Conservation (phyloP, 1,284 basidiomycete species). For the Schizopora paradoxa region DNA sequence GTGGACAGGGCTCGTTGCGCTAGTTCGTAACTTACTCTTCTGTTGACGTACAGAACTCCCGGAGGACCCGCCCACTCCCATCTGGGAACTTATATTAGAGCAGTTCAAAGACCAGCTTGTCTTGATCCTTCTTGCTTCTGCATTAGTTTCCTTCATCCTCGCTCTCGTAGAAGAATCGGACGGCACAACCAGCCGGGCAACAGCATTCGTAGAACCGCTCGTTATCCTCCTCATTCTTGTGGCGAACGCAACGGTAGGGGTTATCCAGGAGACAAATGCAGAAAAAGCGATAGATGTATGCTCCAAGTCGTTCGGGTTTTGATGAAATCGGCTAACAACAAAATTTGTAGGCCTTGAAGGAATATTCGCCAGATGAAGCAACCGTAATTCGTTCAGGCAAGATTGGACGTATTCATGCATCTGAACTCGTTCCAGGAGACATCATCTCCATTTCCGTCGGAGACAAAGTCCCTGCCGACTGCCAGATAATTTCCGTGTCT, state of each 20-base stretch:
- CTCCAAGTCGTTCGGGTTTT: slow-evolving; percentile 19
- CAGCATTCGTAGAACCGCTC: slow-evolving; percentile 87
- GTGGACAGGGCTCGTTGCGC: slow-evolving; percentile 20
- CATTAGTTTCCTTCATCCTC: slow-evolving; percentile 84
- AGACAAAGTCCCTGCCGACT: slow-evolving; percentile 93
- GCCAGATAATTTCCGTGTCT: slow-evolving; percentile 80
- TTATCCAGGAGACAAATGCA: slow-evolving; percentile 91
- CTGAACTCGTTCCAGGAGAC: slow-evolving; percentile 90
- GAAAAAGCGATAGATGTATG: slow-evolving; percentile 93
- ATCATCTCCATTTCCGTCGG: slow-evolving; percentile 87
- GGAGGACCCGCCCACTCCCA: slow-evolving; percentile 83
- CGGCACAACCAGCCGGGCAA: slow-evolving; percentile 60
- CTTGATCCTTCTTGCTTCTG: slow-evolving; percentile 88
- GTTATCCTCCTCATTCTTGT: slow-evolving; percentile 93
- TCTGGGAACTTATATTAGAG: slow-evolving; percentile 92
- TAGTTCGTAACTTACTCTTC: neutral
- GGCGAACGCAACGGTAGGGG: slow-evolving; percentile 91
- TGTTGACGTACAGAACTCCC: slow-evolving; percentile 61
- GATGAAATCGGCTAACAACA: slow-evolving; percentile 11
- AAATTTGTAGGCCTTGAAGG: slow-evolving; percentile 74
- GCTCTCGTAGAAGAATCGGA: slow-evolving; percentile 77
- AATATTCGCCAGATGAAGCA: slow-evolving; percentile 93
- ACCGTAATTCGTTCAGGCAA: slow-evolving; percentile 79
- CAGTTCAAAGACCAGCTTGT: slow-evolving; percentile 98
- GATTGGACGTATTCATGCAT: slow-evolving; percentile 71